phyloP scores from a whole-genome alignment of 164 flowering plant genomes.

The Taxillus chinensis region DNA sequence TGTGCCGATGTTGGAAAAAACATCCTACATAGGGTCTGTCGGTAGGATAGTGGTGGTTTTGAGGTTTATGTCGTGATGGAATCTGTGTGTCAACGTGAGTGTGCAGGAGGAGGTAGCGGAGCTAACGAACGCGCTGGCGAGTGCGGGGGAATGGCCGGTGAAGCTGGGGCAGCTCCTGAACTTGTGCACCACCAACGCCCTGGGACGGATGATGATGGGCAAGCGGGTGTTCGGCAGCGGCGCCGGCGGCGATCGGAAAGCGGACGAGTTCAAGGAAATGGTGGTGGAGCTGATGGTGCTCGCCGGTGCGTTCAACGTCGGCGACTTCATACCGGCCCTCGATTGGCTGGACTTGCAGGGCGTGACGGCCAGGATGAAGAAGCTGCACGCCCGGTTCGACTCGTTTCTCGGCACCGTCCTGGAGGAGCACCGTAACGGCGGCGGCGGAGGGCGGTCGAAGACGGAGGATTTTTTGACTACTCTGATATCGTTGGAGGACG shows the following conservation, averaged over 20 bases:
- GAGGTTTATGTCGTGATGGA: too few relatives aligned
- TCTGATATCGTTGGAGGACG: constrained; percentile 40
- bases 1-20: too few relatives aligned
- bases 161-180: constrained; percentile 44
- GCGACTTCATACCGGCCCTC: constrained; percentile 71
- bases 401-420: constrained; percentile 37
- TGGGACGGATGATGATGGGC: constrained; percentile 70
- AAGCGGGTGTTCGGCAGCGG: constrained; percentile 51
- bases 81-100: too few relatives aligned
- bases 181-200: constrained; percentile 69
- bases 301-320: constrained; percentile 70
- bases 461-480: constrained; percentile 37
- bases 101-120: constrained; percentile 48
- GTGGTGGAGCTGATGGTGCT: constrained; percentile 81
- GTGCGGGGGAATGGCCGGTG: constrained; percentile 17
- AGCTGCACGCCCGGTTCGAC: constrained; percentile 60
- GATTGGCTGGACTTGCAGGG: constrained; percentile 74
- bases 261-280: constrained; percentile 75
- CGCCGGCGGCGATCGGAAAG: constrained; percentile 19
- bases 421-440: constrained; percentile 41
- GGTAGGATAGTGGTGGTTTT: too few relatives aligned
- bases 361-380: constrained; percentile 64
- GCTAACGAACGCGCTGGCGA: constrained; percentile 28
- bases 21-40: too few relatives aligned
- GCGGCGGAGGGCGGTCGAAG: constrained; percentile 7